phyloP scores from a whole-genome alignment of 2,329 filamentous ascomycete genomes.

The Fusarium subglutinans region DNA sequence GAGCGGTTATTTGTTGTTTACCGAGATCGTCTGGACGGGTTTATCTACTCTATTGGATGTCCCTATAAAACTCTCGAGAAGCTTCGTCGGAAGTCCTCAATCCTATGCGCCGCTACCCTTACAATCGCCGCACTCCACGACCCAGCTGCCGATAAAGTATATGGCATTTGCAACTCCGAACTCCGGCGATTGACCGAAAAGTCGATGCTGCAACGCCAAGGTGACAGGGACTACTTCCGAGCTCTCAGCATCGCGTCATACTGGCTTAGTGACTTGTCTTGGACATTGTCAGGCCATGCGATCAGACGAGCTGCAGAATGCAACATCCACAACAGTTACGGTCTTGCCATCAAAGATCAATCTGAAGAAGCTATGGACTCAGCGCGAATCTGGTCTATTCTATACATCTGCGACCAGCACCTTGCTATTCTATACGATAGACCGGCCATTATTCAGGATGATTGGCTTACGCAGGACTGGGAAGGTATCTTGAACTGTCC shows the following conservation, averaged over 20 bases:
- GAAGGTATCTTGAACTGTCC: conserved; percentile 62
- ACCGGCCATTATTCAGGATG: conserved; percentile 66
- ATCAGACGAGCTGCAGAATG: conserved; percentile 60
- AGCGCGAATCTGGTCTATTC: conserved; percentile 68
- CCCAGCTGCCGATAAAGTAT: conserved; percentile 59
- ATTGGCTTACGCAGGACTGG: conserved; percentile 65
- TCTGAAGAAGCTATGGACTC: conserved; percentile 59
- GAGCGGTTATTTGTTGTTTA: conserved; percentile 62
- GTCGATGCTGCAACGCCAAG: conserved; percentile 49
- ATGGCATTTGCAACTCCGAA: conserved; percentile 58
- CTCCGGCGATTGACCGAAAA: conserved; percentile 63
- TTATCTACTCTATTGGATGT: conserved; percentile 62
- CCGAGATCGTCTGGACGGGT: conserved; percentile 59
- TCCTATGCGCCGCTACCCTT: conserved; percentile 64
- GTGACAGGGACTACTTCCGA: conserved; percentile 61
- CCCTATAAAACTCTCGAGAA: conserved; percentile 60
- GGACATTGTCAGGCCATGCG: conserved; percentile 67
- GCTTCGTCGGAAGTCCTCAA: conserved; percentile 62
- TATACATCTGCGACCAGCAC: conserved; percentile 70
- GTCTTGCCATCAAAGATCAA: conserved; percentile 49
- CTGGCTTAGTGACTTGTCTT: conserved; percentile 68
- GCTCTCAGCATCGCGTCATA: conserved; percentile 69
- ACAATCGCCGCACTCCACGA: conserved; percentile 68
- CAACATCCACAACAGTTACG: conserved; percentile 55
- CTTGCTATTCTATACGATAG: conserved; percentile 69